Evolutionary conservation across 2,329 filamentous ascomycete genomes (phyloP), one percentile per base, ranked within the genome.

Genomic region (Hypoxylon sp.): DNA sequence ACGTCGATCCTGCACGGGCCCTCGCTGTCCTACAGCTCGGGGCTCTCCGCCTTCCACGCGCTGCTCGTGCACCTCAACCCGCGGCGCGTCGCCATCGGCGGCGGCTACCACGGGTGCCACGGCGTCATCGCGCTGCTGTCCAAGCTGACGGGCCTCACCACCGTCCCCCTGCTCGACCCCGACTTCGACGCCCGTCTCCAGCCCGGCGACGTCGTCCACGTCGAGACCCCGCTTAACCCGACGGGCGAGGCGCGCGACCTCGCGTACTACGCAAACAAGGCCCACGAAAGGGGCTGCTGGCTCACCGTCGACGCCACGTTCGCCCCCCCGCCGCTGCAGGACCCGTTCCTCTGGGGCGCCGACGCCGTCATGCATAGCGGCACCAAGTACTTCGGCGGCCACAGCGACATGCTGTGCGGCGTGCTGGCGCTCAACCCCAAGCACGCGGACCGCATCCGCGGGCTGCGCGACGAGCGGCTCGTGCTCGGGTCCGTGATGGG

Each of bases 361-460:
- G 95, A 98, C 80, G 81, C 94, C 0, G 88, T 97, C 35, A 92
- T 98, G 93, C 96, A 99, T 81, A 92, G 88, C 56, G 96, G 94
- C 2, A 97, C 94, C 17, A 99, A 98, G 85, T 99, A 98, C 81
- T 89, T 99, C 72, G 96, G 96, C 19, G 96, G 96, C 0, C 96
- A 99, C 82, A 95, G 91, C 72, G 96, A 99, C 81, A 86, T 98
- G 86, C 88, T 98, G 5, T 97, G 93, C 77, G 96, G 96, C 21
- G 91, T 97, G 17, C 82, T 99, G 29, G 88, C 89, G 0, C 87
- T 94, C 5, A 83, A 86, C 55, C 86, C 87, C 15, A 79, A 79
- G 39, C 80, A 80, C 73, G 79, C 76, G 24, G 82, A 82, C 3
- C 92, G 91, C 91, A 79, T 88, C n/a, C 77, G 78, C 31, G 82